Percentiles rank a stretch among this genome's conserved stretches.
Conservation (phyloP, 1,284 basidiomycete species). For the Sporisorium iseilematis-ciliati region DNA sequence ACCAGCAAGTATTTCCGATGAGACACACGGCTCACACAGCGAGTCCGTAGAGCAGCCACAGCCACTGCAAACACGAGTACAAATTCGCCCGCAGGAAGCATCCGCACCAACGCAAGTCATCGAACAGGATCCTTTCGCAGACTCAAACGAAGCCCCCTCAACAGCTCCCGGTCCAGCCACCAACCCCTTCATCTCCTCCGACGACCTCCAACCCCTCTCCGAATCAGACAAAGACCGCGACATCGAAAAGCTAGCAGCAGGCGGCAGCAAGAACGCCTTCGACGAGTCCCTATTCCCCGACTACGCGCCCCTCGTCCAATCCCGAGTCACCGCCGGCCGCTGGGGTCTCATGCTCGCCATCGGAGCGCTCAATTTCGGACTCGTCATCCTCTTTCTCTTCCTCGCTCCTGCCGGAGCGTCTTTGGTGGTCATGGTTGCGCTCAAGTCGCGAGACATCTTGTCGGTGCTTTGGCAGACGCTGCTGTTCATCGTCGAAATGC, state of each 20-base stretch:
- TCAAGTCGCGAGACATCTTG: constrained; percentile 37
- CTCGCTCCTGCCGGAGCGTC: constrained; percentile 23
- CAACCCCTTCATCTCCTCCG: constrained; percentile 7
- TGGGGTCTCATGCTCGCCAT: constrained; percentile 30
- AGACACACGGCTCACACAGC: background rate
- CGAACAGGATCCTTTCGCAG: constrained; percentile 14
- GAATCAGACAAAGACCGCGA: constrained; percentile 16
- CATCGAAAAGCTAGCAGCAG: constrained; percentile 13
- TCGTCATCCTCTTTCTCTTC: constrained; percentile 33
- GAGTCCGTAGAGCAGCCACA: constrained; percentile 1
- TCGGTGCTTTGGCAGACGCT: constrained; percentile 39
- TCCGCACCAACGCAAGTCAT: constrained; percentile 11
- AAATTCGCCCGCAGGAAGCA: background rate
- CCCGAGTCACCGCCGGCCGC: constrained; percentile 27
- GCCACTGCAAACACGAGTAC: constrained; percentile 4
- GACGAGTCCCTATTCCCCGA: constrained; percentile 25
- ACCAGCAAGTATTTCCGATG: constrained; percentile 3
- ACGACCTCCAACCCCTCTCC: constrained; percentile 6
- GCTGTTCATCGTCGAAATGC: constrained; percentile 8
- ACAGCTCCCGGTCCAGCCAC: background rate
- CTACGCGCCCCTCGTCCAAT: constrained; percentile 31
- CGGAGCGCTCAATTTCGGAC: constrained; percentile 23
- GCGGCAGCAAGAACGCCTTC: constrained; percentile 13
- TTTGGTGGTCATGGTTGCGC: constrained; percentile 24
- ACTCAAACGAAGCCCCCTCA: constrained; percentile 4